phyloP scores from a whole-genome alignment of 768 basidiomycete genomes.

The Tubosaeta brunneosetosa region DNA sequence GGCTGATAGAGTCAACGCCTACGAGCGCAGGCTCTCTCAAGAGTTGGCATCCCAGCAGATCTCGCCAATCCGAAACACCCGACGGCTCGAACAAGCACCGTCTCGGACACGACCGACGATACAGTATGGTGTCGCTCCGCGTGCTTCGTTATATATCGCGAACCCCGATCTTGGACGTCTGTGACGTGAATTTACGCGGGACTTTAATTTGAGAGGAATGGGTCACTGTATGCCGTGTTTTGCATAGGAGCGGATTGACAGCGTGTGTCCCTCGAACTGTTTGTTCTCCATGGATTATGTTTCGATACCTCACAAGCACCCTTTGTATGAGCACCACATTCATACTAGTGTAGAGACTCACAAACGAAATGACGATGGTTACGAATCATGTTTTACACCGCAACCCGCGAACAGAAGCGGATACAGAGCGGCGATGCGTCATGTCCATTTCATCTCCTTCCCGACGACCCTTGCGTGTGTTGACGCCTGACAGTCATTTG shows the following conservation, averaged over 20 bases:
- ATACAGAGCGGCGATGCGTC: background rate
- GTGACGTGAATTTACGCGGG: constrained; percentile 12
- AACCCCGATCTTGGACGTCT: constrained; percentile 45
- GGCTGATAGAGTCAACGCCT: constrained; percentile 49
- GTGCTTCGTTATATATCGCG: constrained; percentile 62
- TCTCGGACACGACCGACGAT: constrained; percentile 38
- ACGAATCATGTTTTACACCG: background rate
- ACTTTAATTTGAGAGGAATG: background rate
- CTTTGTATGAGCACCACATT: background rate
- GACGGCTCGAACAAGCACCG: constrained; percentile 38
- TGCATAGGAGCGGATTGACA: background rate
- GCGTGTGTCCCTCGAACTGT: background rate
- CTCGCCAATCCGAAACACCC: constrained; percentile 38
- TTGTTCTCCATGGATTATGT: background rate
- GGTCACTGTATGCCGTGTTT: constrained; percentile 8
- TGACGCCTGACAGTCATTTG: background rate
- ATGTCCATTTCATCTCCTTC: background rate
- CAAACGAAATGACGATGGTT: background rate
- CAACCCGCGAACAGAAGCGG: background rate
- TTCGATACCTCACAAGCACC: constrained; percentile 7
- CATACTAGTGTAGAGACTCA: background rate
- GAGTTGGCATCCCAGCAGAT: constrained; percentile 40
- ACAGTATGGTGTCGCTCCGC: constrained; percentile 63
- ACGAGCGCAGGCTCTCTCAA: constrained; percentile 56
- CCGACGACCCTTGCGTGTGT: background rate